Base-by-base conservation (phyloP, 371 early-diverging fungal species). In the Apophysomyces ossiformis region DNA sequence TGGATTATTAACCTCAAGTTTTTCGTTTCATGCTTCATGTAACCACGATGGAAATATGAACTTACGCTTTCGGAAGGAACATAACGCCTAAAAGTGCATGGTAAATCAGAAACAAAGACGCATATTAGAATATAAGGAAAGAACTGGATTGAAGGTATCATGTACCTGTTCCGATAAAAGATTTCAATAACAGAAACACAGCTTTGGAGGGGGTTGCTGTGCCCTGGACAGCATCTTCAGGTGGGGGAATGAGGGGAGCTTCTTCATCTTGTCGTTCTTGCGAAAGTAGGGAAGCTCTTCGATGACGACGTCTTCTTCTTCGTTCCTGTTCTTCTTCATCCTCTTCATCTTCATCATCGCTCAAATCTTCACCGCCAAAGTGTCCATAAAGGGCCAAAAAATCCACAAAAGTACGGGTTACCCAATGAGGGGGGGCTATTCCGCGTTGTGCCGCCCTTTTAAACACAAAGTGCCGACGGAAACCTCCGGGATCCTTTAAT, bases 311-410 rank as follows among this genome's bases (percentile, higher is more conserved):
- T 65, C 68, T 7, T 61, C 65, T 7, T 61, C 66, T 50, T 69
- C 73, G 47, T 63, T 72, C 75, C 5, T 68, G 69, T 9, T 73
- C 74, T 0, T 70, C 65, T 26, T 71, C 72, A 0, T 70, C 69
- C 45, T 41, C 41, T 41, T 41, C 41, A 3, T 66, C 83, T 41
- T 79, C 79, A 38, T 76, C 73, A 37, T 82, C 79, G 37, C 78
- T 76, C 37, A 78, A 57, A 59, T 82, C 83, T 36, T 82, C 83
- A 62, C 97, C 98, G 37, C 95, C 97, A 76, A 95, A 98, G 69
- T 94, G 95, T n/a, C 96, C 96, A 70, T 92, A 96, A 65, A 98
- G 81, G 35, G 91, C 92, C 71, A 97, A 82, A 69, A 96, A 96
- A 72, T 96, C 97, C 50, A 96, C 90, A 85, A 96, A 98, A 67